A percentile compares a stretch with the other conserved stretches of the same genome.
phyloP scores from a whole-genome alignment of 495 filamentous ascomycete species.

The Aspergillus kassunensis region DNA sequence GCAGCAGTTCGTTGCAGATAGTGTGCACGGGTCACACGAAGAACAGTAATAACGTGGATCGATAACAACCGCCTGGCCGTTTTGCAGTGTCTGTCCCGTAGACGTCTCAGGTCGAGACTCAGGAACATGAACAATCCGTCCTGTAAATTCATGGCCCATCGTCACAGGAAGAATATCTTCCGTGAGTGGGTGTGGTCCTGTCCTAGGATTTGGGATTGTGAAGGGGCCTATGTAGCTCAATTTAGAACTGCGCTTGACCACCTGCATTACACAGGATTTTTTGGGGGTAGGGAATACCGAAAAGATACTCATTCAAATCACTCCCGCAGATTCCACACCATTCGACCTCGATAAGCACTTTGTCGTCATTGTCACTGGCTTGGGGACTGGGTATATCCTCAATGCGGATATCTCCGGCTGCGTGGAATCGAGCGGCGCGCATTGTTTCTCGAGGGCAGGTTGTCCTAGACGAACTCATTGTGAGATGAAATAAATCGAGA shows the following conservation, averaged over 20 bases:
- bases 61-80: slow-evolving; percentile 22
- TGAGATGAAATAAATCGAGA: too few relatives aligned
- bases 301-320: slow-evolving; percentile 48
- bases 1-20: slow-evolving; percentile 44
- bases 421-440: slow-evolving; percentile 16
- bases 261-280: too few relatives aligned
- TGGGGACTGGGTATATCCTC: slow-evolving; percentile 8
- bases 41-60: slow-evolving; percentile 50
- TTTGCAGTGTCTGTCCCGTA: background rate
- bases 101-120: background rate
- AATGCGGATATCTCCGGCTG: slow-evolving; percentile 11
- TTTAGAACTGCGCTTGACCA: slow-evolving; percentile 13
- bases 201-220: slow-evolving; percentile 15
- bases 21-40: slow-evolving; percentile 40
- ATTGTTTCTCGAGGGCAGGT: slow-evolving; percentile 2
- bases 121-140: slow-evolving; percentile 17
- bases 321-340: slow-evolving; percentile 17
- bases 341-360: slow-evolving; percentile 31
- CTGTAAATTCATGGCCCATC: slow-evolving; percentile 52
- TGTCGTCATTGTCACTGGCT: background rate
- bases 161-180: slow-evolving; percentile 44
- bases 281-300: slow-evolving; percentile 14
- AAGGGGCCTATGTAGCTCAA: slow-evolving; percentile 20
- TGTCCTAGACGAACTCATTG: too few relatives aligned
- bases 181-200: slow-evolving; percentile 46